Percentiles rank a stretch among this genome's conserved stretches.
These are phyloP conservation scores for Daedalea quercina DNA, from an alignment of 768 basidiomycete species.

Conservation along the genomic window DNA sequence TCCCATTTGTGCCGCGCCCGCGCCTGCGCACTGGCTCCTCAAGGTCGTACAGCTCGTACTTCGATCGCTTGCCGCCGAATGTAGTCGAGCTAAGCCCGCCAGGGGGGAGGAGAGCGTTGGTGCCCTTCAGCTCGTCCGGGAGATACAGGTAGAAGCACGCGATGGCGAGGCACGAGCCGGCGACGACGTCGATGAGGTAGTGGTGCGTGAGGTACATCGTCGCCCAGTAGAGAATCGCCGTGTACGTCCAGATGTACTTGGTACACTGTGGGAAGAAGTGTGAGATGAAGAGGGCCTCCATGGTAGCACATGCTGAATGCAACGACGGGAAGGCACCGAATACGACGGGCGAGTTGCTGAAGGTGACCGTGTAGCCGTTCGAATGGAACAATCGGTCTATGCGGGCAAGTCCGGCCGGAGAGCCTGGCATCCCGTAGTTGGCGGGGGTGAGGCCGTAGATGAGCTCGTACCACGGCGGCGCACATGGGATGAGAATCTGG, in stretches of 20 bases:
- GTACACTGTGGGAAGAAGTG: slow-evolving; percentile 86
- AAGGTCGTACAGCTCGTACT: slow-evolving; percentile 75
- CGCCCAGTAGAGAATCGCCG: slow-evolving; percentile 87
- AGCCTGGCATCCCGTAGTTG: slow-evolving; percentile 86
- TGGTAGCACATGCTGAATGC: slow-evolving; percentile 85
- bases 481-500: slow-evolving; percentile 87
- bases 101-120: slow-evolving; percentile 46
- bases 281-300: slow-evolving; percentile 87
- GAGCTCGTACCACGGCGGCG: slow-evolving; percentile 97
- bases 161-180: slow-evolving; percentile 86
- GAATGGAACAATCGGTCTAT: slow-evolving; percentile 85
- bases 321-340: slow-evolving; percentile 97
- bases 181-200: slow-evolving; percentile 97
- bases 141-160: slow-evolving; percentile 85
- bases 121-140: slow-evolving; percentile 67
- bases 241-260: slow-evolving; percentile 75
- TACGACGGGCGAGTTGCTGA: slow-evolving; percentile 84
- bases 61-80: slow-evolving; percentile 34
- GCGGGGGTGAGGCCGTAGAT: slow-evolving; percentile 96
- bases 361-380: slow-evolving; percentile 69
- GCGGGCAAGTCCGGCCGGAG: slow-evolving; percentile 85
- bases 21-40: slow-evolving; percentile 45
- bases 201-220: slow-evolving; percentile 99
- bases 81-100: slow-evolving; percentile 29
- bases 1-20: slow-evolving; percentile 19